A percentile compares a stretch with the other conserved stretches of the same genome.
Conservation (phyloP, 495 filamentous ascomycete genomes). For the Tuber indicum region DNA sequence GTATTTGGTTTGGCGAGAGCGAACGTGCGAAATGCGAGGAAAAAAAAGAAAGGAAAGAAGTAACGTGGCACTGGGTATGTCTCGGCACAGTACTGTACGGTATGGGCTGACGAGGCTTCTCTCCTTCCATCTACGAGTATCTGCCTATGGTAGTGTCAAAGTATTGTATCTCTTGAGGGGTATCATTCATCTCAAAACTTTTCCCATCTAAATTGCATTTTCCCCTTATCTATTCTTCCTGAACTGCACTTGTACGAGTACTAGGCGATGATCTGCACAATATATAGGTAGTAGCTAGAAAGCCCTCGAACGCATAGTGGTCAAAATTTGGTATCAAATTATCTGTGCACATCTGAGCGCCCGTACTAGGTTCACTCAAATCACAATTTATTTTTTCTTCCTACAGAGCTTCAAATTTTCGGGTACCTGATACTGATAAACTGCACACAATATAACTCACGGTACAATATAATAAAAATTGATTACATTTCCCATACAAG, state of each 20-base stretch:
- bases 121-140: not conserved
- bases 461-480: not conserved
- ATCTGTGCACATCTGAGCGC: not conserved
- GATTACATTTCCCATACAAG: not conserved
- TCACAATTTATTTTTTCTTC: not conserved
- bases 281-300: not conserved
- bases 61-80: not conserved
- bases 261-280: not conserved
- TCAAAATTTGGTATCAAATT: not conserved
- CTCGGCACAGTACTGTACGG: not conserved
- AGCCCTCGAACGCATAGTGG: not conserved
- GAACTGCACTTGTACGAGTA: not conserved
- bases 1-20: conserved; percentile 12
- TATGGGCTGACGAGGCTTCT: not conserved
- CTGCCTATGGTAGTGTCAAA: not conserved
- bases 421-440: not conserved
- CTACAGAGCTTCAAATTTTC: not conserved
- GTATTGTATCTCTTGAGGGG: not conserved
- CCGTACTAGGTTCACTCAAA: not conserved
- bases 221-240: not conserved
- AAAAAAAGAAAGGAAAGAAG: not conserved
- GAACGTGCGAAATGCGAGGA: not conserved
- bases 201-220: not conserved
- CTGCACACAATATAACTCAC: not conserved
- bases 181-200: not conserved